These are phyloP conservation scores for Crithidia fasciculata DNA, from an alignment of 208 protist species.

Conservation along the genomic window DNA sequence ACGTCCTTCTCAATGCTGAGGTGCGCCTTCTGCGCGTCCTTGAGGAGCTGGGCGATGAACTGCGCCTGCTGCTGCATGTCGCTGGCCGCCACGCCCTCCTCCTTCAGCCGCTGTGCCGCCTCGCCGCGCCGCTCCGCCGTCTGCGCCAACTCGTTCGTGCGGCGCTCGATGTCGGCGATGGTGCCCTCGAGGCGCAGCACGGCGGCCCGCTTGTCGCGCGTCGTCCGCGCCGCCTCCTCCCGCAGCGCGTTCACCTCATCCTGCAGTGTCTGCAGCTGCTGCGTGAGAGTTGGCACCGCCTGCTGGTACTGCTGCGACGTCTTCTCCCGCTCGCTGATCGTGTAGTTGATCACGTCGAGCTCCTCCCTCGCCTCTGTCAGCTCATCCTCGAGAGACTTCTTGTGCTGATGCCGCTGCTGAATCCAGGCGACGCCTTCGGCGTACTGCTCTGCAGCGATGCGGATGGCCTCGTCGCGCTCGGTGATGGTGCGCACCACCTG, in stretches of 20 bases:
- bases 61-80: slow-evolving; percentile 73
- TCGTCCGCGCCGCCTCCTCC: slow-evolving; percentile 55
- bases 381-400: slow-evolving; percentile 35
- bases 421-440: slow-evolving; percentile 74
- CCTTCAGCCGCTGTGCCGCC: slow-evolving; percentile 37
- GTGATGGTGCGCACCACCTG: slow-evolving; percentile 85
- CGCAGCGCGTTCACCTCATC: slow-evolving; percentile 84
- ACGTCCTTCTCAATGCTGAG: slow-evolving; percentile 74
- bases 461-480: slow-evolving; percentile 87
- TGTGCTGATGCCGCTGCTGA: slow-evolving; percentile 58
- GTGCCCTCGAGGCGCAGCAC: slow-evolving; percentile 38
- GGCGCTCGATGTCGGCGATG: slow-evolving; percentile 39
- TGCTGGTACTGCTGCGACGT: slow-evolving; percentile 52
- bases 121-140: slow-evolving; percentile 33
- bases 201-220: slow-evolving; percentile 49
- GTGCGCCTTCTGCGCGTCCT: slow-evolving; percentile 57
- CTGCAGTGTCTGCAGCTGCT: slow-evolving; percentile 68
- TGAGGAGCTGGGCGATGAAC: slow-evolving; percentile 65
- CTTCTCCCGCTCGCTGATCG: slow-evolving; percentile 62
- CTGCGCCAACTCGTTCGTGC: slow-evolving; percentile 35
- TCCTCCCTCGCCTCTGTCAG: slow-evolving; percentile 54
- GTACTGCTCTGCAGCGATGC: slow-evolving; percentile 76
- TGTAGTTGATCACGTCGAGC: slow-evolving; percentile 51
- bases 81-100: slow-evolving; percentile 43
- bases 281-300: slow-evolving; percentile 40